These are phyloP conservation scores for Agrocybe chaxingu DNA, from an alignment of 768 basidiomycete species.

Conservation along the genomic window DNA sequence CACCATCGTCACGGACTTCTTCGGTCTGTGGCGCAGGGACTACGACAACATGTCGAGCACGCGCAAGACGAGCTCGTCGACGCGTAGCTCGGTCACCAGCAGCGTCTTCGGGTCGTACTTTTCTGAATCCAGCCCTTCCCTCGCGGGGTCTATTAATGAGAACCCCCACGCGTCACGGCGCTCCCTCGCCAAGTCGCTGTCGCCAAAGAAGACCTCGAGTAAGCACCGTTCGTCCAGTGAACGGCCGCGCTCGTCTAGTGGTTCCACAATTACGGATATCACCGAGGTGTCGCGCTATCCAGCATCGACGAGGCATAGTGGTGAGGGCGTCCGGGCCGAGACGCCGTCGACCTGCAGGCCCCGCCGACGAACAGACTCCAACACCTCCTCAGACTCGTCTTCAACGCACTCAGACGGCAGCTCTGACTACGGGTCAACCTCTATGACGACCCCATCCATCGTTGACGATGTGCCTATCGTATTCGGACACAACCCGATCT, in stretches of 20 bases:
- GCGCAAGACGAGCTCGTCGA: constrained; percentile 15
- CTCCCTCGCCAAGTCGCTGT: constrained; percentile 11
- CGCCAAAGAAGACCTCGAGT: too few species aligned
- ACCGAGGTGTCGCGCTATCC: constrained; percentile 12
- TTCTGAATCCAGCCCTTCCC: constrained; percentile 35
- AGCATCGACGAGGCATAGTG: constrained; percentile 13
- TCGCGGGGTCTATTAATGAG: constrained; percentile 13
- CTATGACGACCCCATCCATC: constrained; percentile 29
- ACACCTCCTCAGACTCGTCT: constrained; percentile 41
- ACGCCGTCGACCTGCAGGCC: constrained; percentile 11
- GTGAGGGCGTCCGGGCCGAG: constrained; percentile 11
- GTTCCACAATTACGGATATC: constrained; percentile 15
- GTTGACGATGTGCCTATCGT: constrained; percentile 36
- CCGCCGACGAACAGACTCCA: constrained; percentile 35
- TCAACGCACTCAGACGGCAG: constrained; percentile 36
- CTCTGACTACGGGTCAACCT: constrained; percentile 25
- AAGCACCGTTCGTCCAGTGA: too few species aligned
- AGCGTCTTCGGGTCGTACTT: constrained; percentile 62
- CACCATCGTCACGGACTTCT: constrained; percentile 67
- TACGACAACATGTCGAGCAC: constrained; percentile 51
- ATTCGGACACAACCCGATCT: constrained; percentile 41
- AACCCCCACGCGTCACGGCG: constrained; percentile 12
- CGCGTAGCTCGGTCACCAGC: constrained; percentile 44
- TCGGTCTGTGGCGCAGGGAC: constrained; percentile 75
- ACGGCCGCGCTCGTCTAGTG: too few species aligned